Percentiles rank a stretch among this genome's conserved stretches.
phyloP scores from a whole-genome alignment of 2,329 filamentous ascomycete genomes.

The Fusarium incarnatum region DNA sequence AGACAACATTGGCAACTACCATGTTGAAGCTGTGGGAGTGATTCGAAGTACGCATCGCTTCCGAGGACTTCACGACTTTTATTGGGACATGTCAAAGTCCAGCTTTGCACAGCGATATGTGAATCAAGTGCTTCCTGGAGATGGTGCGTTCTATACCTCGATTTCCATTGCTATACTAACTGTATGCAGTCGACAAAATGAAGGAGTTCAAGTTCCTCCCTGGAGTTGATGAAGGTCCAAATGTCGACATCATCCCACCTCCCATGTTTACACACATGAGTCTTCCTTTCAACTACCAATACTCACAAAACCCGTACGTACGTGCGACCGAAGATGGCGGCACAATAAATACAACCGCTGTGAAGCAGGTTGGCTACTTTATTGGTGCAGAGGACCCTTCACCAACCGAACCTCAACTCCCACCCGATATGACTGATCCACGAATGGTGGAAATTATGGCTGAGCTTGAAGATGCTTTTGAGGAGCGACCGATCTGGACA shows the following conservation, averaged over 20 bases:
- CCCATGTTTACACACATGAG: slow-evolving; percentile 81
- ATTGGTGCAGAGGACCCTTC: slow-evolving; percentile 71
- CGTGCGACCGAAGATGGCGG: slow-evolving; percentile 68
- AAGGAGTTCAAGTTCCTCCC: slow-evolving; percentile 75
- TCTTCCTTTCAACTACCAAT: slow-evolving; percentile 82
- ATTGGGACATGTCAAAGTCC: slow-evolving; percentile 77
- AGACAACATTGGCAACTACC: slow-evolving; percentile 76
- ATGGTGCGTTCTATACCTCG: slow-evolving; percentile 63
- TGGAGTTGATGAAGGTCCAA: slow-evolving; percentile 66
- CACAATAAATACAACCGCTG: slow-evolving; percentile 68
- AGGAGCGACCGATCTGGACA: slow-evolving; percentile 85
- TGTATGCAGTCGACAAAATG: slow-evolving; percentile 59
- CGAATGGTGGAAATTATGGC: slow-evolving; percentile 73
- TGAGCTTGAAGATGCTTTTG: slow-evolving; percentile 73
- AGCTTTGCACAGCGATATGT: slow-evolving; percentile 78
- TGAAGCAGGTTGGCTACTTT: slow-evolving; percentile 70
- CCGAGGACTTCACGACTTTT: slow-evolving; percentile 87
- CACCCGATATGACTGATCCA: slow-evolving; percentile 69
- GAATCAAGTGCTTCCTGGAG: slow-evolving; percentile 76
- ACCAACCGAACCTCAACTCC: slow-evolving; percentile 69
- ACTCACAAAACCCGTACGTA: slow-evolving; percentile 86
- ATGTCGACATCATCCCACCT: slow-evolving; percentile 81
- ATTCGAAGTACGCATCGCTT: slow-evolving; percentile 89
- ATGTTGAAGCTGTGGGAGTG: slow-evolving; percentile 75
- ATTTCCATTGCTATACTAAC: not conserved